These are phyloP conservation scores for Trichaptum fuscoviolaceum DNA, from an alignment of 768 basidiomycete species.

Conservation along the genomic window DNA sequence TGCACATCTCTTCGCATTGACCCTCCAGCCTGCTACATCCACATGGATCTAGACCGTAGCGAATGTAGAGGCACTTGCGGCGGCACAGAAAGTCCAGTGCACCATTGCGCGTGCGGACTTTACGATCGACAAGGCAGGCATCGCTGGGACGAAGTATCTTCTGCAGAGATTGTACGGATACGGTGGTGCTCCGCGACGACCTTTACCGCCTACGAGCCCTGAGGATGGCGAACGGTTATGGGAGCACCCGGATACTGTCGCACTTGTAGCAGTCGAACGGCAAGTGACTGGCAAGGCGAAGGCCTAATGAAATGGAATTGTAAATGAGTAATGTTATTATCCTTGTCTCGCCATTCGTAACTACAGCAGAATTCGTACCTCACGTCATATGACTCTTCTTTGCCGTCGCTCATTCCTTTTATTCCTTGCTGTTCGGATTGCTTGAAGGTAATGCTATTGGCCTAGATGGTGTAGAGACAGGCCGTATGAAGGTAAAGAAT, in stretches of 20 bases:
- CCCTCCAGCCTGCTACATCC: slow-evolving; percentile 7
- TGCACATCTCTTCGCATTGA: slow-evolving; percentile 15
- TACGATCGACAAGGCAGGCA: slow-evolving; percentile 69
- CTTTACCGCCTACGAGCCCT: slow-evolving; percentile 60
- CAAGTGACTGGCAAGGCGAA: slow-evolving; percentile 42
- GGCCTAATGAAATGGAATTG: not conserved
- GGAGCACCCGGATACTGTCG: slow-evolving; percentile 67
- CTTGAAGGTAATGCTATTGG: not conserved
- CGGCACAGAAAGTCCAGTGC: slow-evolving; percentile 73
- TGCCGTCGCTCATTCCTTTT: not conserved
- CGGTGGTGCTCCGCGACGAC: slow-evolving; percentile 73
- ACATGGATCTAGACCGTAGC: slow-evolving; percentile 35
- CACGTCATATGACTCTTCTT: not conserved
- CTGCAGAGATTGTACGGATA: slow-evolving; percentile 74
- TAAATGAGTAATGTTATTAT: not conserved
- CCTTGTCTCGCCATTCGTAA: not conserved
- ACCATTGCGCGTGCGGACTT: slow-evolving; percentile 78
- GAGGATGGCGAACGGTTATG: slow-evolving; percentile 57
- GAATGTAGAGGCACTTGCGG: slow-evolving; percentile 52
- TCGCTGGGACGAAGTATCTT: slow-evolving; percentile 81
- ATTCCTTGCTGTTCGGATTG: not conserved
- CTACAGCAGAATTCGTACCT: not conserved
- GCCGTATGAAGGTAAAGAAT: not conserved
- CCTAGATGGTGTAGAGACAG: not conserved
- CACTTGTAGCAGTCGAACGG: slow-evolving; percentile 59